A percentile compares a stretch with the other conserved stretches of the same genome.
Evolutionary conservation across 768 basidiomycete genomes (phyloP).

Genomic region (Hirschioporus abietinus): DNA sequence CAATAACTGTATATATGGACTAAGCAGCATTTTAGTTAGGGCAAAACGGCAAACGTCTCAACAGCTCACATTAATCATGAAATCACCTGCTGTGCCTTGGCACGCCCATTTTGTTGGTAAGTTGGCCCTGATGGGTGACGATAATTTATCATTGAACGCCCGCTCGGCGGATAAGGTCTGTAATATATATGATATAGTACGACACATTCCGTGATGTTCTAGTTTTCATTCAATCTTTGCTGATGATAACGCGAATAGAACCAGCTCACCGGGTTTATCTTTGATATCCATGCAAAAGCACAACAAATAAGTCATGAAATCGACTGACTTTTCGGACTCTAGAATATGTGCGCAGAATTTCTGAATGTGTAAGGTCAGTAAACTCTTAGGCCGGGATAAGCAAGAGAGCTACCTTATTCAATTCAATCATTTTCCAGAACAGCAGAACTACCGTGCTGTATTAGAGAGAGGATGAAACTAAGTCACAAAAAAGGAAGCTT

Average conservation of each 20-base stretch:
- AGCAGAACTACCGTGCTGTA: constrained; percentile 51
- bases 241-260: background rate
- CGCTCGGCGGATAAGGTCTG: constrained; percentile 87
- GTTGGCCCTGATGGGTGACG: constrained; percentile 55
- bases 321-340: constrained; percentile 74
- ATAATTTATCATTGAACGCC: constrained; percentile 66
- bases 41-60: constrained; percentile 12
- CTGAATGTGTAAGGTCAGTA: constrained; percentile 35
- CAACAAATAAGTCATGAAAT: constrained; percentile 72
- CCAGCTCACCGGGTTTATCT: constrained; percentile 78
- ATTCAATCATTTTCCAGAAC: constrained; percentile 88
- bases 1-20: constrained; percentile 87
- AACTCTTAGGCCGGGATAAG: constrained; percentile 3
- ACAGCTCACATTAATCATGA: constrained; percentile 72
- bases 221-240: constrained; percentile 3
- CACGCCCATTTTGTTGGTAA: constrained; percentile 75
- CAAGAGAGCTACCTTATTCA: constrained; percentile 69
- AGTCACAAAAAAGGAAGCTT: constrained; percentile 23
- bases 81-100: constrained; percentile 74
- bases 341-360: constrained; percentile 84
- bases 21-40: constrained; percentile 23
- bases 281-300: constrained; percentile 85
- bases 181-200: constrained; percentile 85
- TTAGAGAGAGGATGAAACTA: constrained; percentile 8
- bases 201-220: constrained; percentile 91